Conservation (phyloP, 2,329 filamentous ascomycete genomes). For the Sclerotinia trifoliorum region DNA sequence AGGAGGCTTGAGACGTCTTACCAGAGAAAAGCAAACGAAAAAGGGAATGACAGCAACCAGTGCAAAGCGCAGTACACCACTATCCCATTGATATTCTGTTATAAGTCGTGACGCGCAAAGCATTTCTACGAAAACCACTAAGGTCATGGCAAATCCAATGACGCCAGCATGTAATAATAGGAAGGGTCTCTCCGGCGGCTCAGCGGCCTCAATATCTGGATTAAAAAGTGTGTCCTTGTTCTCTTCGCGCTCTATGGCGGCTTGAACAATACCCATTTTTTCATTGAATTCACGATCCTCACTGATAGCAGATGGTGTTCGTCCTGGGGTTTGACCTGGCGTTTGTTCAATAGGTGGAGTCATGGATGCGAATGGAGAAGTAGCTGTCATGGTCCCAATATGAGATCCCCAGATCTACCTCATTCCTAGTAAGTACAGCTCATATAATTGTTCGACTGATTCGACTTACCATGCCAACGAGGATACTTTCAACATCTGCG, state of each 20-base stretch:
- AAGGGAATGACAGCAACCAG: slow-evolving; percentile 28
- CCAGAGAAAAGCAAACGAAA: slow-evolving; percentile 38
- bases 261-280: slow-evolving; percentile 27
- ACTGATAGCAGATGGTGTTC: slow-evolving; percentile 23
- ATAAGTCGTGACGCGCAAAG: slow-evolving; percentile 28
- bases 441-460: not conserved
- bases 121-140: slow-evolving; percentile 31
- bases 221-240: slow-evolving; percentile 28
- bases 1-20: slow-evolving; percentile 22
- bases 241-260: slow-evolving; percentile 30
- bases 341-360: slow-evolving; percentile 21
- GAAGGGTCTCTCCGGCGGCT: slow-evolving; percentile 27
- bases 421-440: not conserved
- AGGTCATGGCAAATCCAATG: slow-evolving; percentile 27
- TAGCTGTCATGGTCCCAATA: slow-evolving; percentile 27
- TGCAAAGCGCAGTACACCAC: slow-evolving; percentile 27
- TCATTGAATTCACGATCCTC: slow-evolving; percentile 25
- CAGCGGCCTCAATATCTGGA: slow-evolving; percentile 25
- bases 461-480: slow-evolving; percentile 28
- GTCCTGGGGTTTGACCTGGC: slow-evolving; percentile 14
- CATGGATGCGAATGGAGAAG: slow-evolving; percentile 25
- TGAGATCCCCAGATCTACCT: slow-evolving; percentile 31
- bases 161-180: slow-evolving; percentile 28
- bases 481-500: slow-evolving; percentile 28
- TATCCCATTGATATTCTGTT: slow-evolving; percentile 29